A percentile compares a stretch with the other conserved stretches of the same genome.
These are phyloP conservation scores for Bryum argenteum DNA, from an alignment of 225 moss, liverwort and hornwort genomes.

Conservation along the genomic window DNA sequence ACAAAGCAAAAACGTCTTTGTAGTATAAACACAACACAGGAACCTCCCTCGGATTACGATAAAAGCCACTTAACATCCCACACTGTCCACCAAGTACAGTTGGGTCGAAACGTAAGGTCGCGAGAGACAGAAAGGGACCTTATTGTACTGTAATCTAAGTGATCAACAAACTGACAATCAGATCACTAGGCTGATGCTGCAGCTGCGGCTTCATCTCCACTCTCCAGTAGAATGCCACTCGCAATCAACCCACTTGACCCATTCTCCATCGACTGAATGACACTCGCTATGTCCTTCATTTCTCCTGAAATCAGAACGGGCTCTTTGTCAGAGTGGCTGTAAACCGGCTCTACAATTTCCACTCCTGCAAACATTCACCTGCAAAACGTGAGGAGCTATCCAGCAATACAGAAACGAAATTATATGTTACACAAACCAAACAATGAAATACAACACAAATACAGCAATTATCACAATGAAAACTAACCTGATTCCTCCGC, in stretches of 20 bases:
- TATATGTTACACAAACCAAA: not conserved
- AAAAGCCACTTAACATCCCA: too few species aligned
- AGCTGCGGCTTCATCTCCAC: not conserved
- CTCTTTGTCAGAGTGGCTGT: not conserved
- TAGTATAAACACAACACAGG: too few species aligned
- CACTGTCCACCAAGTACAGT: too few species aligned
- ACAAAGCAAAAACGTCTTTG: too few species aligned
- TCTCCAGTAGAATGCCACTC: not conserved
- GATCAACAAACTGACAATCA: too few species aligned
- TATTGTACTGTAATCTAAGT: too few species aligned
- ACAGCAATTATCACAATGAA: not conserved
- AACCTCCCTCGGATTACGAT: too few species aligned
- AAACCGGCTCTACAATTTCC: not conserved
- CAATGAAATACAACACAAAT: not conserved
- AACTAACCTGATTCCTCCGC: not conserved
- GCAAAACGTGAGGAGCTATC: not conserved
- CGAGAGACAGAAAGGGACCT: too few species aligned
- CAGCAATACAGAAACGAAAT: not conserved
- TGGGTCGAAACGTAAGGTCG: too few species aligned
- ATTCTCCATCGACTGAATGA: not conserved
- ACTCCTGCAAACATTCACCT: not conserved
- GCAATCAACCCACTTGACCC: not conserved
- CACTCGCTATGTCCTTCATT: not conserved
- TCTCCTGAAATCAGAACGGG: slow-evolving; percentile 7
- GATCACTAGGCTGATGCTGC: not conserved